phyloP scores from a whole-genome alignment of 176 grass and related monocot species.

The Bolboschoenus planiculmis region DNA sequence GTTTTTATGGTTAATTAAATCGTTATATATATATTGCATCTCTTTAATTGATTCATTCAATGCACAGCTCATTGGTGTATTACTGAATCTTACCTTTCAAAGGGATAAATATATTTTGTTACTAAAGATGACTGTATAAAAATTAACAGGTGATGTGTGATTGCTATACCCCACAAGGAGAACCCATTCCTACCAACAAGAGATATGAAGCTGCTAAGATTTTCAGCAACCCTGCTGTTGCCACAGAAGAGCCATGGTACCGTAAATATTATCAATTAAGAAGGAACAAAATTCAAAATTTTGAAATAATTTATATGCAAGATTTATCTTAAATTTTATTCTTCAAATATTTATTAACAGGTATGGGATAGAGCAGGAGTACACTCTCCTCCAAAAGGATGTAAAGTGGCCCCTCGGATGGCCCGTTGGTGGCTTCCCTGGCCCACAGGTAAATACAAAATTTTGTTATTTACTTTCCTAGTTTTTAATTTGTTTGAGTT shows the following conservation, averaged over 20 bases:
- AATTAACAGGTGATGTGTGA: slow-evolving; percentile 85
- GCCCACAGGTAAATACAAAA: slow-evolving; percentile 57
- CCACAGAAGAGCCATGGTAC: slow-evolving; percentile 78
- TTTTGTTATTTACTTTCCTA: neutral
- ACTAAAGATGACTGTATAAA: neutral
- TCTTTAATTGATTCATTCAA: neutral
- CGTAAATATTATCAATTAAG: neutral
- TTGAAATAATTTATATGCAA: neutral
- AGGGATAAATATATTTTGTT: neutral
- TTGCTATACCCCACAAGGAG: slow-evolving; percentile 91
- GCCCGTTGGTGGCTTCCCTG: slow-evolving; percentile 93
- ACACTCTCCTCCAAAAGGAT: slow-evolving; percentile 95
- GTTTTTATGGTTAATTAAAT: neutral
- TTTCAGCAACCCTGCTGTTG: slow-evolving; percentile 64
- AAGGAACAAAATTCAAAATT: neutral
- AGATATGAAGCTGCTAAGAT: slow-evolving; percentile 69
- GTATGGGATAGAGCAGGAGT: slow-evolving; percentile 99
- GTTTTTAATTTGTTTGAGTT: slow-evolving; percentile 7
- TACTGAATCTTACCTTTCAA: neutral
- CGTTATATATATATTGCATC: neutral
- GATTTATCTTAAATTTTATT: neutral
- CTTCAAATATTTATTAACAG: slow-evolving; percentile 19
- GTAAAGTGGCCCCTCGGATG: slow-evolving; percentile 92
- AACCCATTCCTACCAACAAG: slow-evolving; percentile 93
- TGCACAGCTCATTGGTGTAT: neutral